phyloP scores from a whole-genome alignment of 176 grass and related monocot species.

The Lolium multiflorum region DNA sequence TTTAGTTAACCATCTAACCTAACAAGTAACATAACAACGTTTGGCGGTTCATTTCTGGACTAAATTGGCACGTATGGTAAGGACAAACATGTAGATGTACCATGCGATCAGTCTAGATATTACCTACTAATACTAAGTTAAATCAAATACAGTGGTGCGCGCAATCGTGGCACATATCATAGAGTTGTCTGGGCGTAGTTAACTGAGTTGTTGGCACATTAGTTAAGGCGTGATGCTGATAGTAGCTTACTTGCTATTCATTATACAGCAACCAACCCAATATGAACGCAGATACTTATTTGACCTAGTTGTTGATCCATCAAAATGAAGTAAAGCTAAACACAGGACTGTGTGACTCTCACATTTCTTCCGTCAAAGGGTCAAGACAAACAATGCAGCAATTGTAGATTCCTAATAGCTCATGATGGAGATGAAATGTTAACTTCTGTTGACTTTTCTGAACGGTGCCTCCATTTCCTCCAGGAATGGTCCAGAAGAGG shows the following conservation, averaged over 20 bases:
- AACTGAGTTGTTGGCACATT: slow-evolving; percentile 53
- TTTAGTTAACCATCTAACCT: slow-evolving; percentile 43
- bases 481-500: slow-evolving; percentile 17
- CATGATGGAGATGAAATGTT: slow-evolving; percentile 33
- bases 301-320: slow-evolving; percentile 53
- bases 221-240: slow-evolving; percentile 57
- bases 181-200: slow-evolving; percentile 21
- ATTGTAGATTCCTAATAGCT: background rate
- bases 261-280: slow-evolving; percentile 16
- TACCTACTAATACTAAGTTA: slow-evolving; percentile 47
- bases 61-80: slow-evolving; percentile 12
- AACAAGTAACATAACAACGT: slow-evolving; percentile 25
- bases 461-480: slow-evolving; percentile 17
- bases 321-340: slow-evolving; percentile 50
- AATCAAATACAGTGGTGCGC: slow-evolving; percentile 21
- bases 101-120: slow-evolving; percentile 33
- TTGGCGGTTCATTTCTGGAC: background rate
- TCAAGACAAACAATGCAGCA: slow-evolving; percentile 31
- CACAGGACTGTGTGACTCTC: slow-evolving; percentile 25
- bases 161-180: slow-evolving; percentile 33
- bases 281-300: slow-evolving; percentile 44
- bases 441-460: slow-evolving; percentile 48
- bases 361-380: slow-evolving; percentile 39
- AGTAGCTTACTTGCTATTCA: slow-evolving; percentile 49
- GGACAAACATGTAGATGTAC: slow-evolving; percentile 46